phyloP scores from a whole-genome alignment of 2,329 filamentous ascomycete species.

The Corinectria fuckeliana region DNA sequence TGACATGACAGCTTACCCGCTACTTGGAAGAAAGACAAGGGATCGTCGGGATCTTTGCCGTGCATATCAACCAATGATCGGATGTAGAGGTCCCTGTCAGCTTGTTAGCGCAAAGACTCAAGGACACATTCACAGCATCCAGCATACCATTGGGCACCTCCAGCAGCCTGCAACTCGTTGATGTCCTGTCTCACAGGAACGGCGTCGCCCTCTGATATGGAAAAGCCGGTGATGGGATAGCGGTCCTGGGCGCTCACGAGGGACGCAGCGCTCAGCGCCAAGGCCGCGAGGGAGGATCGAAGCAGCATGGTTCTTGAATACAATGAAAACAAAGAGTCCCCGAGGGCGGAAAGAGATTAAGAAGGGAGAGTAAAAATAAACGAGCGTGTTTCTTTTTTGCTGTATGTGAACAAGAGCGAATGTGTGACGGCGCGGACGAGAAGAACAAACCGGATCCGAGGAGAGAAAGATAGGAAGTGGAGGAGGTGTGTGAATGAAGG shows the following conservation, averaged over 20 bases:
- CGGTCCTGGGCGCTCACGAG: constrained; percentile 35
- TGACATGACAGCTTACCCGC: constrained; percentile 46
- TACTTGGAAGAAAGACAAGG: constrained; percentile 58
- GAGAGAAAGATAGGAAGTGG: neutral
- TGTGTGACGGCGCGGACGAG: constrained; percentile 13
- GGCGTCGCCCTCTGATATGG: constrained; percentile 47
- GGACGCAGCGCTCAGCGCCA: constrained; percentile 35
- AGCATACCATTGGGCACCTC: constrained; percentile 53
- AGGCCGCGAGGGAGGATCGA: constrained; percentile 30
- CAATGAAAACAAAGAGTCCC: neutral
- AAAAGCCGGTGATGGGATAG: constrained; percentile 47
- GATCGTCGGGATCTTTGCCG: constrained; percentile 47
- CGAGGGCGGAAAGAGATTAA: neutral
- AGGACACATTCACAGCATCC: neutral
- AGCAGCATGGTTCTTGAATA: constrained; percentile 26
- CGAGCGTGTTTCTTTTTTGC: constrained; percentile 2
- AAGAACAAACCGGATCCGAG: constrained; percentile 4
- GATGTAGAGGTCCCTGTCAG: constrained; percentile 56
- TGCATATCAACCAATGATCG: constrained; percentile 54
- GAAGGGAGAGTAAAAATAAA: neutral
- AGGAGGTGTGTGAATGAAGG: neutral
- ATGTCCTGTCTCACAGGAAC: constrained; percentile 56
- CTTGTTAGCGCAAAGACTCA: constrained; percentile 19
- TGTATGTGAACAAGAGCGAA: constrained; percentile 9
- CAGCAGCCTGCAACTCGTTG: constrained; percentile 50